phyloP scores from a whole-genome alignment of 2,329 filamentous ascomycete genomes.

The Aspergillus puulaauensis region DNA sequence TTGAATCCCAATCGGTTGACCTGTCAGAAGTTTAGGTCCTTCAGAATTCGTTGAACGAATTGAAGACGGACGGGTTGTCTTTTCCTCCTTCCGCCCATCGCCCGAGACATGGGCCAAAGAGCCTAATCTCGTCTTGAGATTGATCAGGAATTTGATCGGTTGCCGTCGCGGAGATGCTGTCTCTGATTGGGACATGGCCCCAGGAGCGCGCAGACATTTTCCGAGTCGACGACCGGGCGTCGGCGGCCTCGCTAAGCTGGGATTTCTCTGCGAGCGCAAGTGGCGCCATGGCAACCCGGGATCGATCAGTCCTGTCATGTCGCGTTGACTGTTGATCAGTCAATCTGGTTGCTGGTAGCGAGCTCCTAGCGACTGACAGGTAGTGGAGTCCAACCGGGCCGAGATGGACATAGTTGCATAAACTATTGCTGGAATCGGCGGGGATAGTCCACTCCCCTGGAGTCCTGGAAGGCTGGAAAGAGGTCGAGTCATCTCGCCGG shows the following conservation, averaged over 20 bases:
- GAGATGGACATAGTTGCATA: neutral
- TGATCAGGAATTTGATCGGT: neutral
- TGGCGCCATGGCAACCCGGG: neutral
- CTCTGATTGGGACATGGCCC: neutral
- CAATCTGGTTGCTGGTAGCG: neutral
- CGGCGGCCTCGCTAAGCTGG: neutral
- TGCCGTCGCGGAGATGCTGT: neutral
- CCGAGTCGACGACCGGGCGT: too few relatives aligned
- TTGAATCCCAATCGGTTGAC: neutral
- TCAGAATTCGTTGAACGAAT: too few relatives aligned
- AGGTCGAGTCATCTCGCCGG: neutral
- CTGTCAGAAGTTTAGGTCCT: neutral
- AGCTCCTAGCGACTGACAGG: neutral
- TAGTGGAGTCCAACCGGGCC: neutral
- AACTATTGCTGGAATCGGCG: neutral
- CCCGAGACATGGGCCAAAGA: neutral
- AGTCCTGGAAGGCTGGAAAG: neutral
- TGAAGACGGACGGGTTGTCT: too few relatives aligned
- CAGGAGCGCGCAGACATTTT: too few relatives aligned
- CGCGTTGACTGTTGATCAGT: neutral
- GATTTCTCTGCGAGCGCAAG: neutral
- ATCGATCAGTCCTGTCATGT: neutral
- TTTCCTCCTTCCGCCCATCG: neutral
- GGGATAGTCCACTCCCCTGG: neutral
- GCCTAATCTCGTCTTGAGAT: neutral